A percentile compares a stretch with the other conserved stretches of the same genome.
These are phyloP conservation scores for Tricholoma flavovirens DNA, from an alignment of 768 basidiomycete species.

Conservation along the genomic window DNA sequence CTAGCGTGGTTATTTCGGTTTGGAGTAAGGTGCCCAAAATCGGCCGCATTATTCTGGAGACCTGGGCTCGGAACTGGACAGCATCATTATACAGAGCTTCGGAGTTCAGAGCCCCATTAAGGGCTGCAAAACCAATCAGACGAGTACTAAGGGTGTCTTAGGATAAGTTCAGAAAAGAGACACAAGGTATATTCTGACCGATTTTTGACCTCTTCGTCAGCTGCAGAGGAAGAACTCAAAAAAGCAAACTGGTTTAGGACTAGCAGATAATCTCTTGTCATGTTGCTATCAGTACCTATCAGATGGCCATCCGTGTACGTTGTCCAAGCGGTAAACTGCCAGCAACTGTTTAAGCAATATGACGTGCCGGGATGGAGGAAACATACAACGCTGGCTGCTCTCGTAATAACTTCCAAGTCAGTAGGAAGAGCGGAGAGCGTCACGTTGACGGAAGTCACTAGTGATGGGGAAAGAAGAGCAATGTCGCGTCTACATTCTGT, in stretches of 20 bases:
- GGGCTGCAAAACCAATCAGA: constrained; percentile 78
- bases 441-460: constrained; percentile 59
- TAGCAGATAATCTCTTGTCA: constrained; percentile 67
- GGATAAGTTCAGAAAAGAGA: background rate
- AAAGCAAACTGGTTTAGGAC: constrained; percentile 60
- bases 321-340: constrained; percentile 86
- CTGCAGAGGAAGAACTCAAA: constrained; percentile 46
- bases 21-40: constrained; percentile 64
- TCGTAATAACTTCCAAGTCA: constrained; percentile 72
- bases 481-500: constrained; percentile 86
- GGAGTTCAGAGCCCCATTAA: constrained; percentile 76
- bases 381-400: constrained; percentile 77
- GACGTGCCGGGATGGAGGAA: background rate
- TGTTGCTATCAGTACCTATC: constrained; percentile 67
- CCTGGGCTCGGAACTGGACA: constrained; percentile 67
- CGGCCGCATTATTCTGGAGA: constrained; percentile 63
- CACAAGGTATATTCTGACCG: constrained; percentile 38
- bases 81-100: constrained; percentile 76
- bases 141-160: constrained; percentile 51
- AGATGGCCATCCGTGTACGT: constrained; percentile 86
- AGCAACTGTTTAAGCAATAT: background rate
- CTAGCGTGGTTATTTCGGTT: constrained; percentile 50
- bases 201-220: constrained; percentile 70
- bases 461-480: constrained; percentile 61
- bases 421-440: constrained; percentile 48